Evolutionary conservation across 2,329 filamentous ascomycete species (phyloP).

Genomic region (Rasamsonia emersonii): DNA sequence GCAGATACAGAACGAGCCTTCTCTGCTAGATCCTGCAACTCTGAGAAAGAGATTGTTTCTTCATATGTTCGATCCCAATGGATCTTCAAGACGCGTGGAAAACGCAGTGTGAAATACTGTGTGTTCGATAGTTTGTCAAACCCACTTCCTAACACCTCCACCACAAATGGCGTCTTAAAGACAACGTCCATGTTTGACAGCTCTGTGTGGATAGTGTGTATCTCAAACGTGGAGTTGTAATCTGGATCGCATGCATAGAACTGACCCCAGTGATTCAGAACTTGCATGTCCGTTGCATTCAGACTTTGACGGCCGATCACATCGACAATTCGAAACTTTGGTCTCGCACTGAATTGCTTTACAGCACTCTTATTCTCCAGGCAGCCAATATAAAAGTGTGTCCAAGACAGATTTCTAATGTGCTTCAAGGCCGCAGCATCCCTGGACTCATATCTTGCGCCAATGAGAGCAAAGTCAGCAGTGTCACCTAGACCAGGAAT

Average conservation of each 20-base stretch:
- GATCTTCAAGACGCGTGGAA: constrained; percentile 67
- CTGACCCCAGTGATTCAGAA: constrained; percentile 42
- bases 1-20: constrained; percentile 44
- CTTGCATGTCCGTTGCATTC: constrained; percentile 42
- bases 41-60: constrained; percentile 60
- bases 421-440: constrained; percentile 48
- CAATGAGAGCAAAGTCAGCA: constrained; percentile 73
- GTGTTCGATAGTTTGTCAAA: constrained; percentile 66
- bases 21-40: constrained; percentile 59
- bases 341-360: constrained; percentile 40
- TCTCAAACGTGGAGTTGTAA: constrained; percentile 27
- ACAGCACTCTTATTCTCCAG: constrained; percentile 59
- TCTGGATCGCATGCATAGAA: constrained; percentile 33
- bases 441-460: constrained; percentile 60
- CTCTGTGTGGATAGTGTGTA: constrained; percentile 39
- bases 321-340: constrained; percentile 60
- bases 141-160: constrained; percentile 70
- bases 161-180: constrained; percentile 65
- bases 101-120: constrained; percentile 65
- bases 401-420: constrained; percentile 57
- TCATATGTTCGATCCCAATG: constrained; percentile 65
- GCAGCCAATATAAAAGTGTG: constrained; percentile 72
- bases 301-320: constrained; percentile 45
- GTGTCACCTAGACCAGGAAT: constrained; percentile 69
- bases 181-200: constrained; percentile 33